Evolutionary conservation across 441 rosid species (phyloP).

Genomic region (Eruca vesicaria): DNA sequence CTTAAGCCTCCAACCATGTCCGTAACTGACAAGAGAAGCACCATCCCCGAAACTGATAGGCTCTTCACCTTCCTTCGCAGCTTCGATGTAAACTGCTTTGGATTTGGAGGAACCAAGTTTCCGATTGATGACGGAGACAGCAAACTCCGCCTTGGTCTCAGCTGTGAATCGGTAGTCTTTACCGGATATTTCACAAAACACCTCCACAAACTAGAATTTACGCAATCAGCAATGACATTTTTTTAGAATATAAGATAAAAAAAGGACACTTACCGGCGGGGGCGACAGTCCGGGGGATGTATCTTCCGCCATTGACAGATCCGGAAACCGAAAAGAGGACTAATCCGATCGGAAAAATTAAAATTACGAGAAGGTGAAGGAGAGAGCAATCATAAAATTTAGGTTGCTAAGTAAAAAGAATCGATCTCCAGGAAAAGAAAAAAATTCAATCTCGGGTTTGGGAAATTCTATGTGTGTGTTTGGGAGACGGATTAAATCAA

Average conservation of each 20-base stretch:
- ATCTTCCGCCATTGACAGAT: background rate
- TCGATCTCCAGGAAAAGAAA: too few relatives aligned
- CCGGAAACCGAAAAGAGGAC: background rate
- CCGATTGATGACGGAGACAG: constrained; percentile 69
- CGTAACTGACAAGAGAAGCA: constrained; percentile 65
- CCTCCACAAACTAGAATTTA: constrained; percentile 56
- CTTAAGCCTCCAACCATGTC: constrained; percentile 67
- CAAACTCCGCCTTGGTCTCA: constrained; percentile 79
- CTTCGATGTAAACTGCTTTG: constrained; percentile 57
- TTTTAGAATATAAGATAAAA: background rate
- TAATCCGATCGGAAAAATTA: background rate
- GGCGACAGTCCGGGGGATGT: background rate
- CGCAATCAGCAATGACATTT: background rate
- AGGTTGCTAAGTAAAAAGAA: too few relatives aligned
- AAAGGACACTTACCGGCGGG: background rate
- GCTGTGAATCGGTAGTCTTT: constrained; percentile 57
- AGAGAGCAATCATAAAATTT: background rate
- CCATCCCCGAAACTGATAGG: constrained; percentile 73
- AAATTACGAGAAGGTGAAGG: background rate
- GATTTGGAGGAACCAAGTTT: constrained; percentile 48
- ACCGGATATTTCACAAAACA: constrained; percentile 49
- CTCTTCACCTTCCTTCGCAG: constrained; percentile 67
- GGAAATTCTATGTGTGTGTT: too few relatives aligned
- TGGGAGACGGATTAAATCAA: too few relatives aligned
- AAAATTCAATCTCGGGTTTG: too few relatives aligned